Evolutionary conservation across 805 yeast species (phyloP).

Genomic region (Wickerhamomyces hampshirensis): DNA sequence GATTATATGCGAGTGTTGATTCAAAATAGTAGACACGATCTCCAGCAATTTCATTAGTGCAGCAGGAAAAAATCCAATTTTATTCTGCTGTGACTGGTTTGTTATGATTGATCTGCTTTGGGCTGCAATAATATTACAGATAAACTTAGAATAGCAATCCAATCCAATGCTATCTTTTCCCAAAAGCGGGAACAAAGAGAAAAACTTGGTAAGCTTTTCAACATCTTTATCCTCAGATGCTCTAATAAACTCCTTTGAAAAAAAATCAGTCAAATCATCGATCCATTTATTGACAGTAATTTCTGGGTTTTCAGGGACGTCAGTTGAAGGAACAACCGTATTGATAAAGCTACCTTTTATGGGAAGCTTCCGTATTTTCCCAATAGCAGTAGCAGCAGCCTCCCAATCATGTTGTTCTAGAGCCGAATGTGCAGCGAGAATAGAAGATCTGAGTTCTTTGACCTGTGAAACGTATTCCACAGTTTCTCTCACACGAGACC

Average conservation of each 20-base stretch:
- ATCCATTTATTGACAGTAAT: constrained; percentile 55
- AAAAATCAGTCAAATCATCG: constrained; percentile 48
- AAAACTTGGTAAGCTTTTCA: constrained; percentile 67
- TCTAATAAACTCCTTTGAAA: constrained; percentile 56
- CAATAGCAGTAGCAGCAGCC: constrained; percentile 69
- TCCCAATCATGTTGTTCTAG: constrained; percentile 67
- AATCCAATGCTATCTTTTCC: constrained; percentile 70
- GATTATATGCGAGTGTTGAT: constrained; percentile 82
- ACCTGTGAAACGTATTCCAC: constrained; percentile 61
- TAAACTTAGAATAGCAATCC: constrained; percentile 76
- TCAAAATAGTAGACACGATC: constrained; percentile 75
- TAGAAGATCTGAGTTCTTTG: constrained; percentile 57
- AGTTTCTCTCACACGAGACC: constrained; percentile 56
- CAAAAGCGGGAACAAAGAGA: constrained; percentile 83
- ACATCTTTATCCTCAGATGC: constrained; percentile 69
- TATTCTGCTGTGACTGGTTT: constrained; percentile 33
- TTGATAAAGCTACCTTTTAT: constrained; percentile 68
- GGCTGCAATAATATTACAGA: constrained; percentile 77
- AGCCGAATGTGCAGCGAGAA: constrained; percentile 63
- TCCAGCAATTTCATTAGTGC: constrained; percentile 70
- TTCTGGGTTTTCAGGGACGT: constrained; percentile 75
- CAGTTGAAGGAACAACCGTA: constrained; percentile 79
- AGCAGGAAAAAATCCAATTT: constrained; percentile 52
- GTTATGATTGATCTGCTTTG: constrained; percentile 68
- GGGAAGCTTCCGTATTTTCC: constrained; percentile 50